phyloP scores from a whole-genome alignment of 345 rosid species.

The Rhodomyrtus tomentosa region DNA sequence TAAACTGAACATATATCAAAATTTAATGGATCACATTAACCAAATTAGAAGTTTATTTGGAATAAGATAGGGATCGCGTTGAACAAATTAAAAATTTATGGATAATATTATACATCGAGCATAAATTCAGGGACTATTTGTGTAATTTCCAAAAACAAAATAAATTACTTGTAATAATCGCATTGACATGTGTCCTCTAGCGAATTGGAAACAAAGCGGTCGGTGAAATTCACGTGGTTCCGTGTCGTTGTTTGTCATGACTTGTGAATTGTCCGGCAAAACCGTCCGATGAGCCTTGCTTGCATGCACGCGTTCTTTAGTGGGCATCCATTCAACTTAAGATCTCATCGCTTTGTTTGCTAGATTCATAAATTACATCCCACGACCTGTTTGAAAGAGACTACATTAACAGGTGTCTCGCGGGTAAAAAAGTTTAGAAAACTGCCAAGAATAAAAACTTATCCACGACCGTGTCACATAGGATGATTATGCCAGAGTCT shows the following conservation, averaged over 20 bases:
- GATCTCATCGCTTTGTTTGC: not conserved
- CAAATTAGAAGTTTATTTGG: too few species aligned
- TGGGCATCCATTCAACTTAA: not conserved
- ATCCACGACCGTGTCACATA: rapidly evolving
- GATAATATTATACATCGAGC: too few species aligned
- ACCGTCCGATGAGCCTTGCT: not conserved
- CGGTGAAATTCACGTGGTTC: not conserved
- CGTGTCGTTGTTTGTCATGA: not conserved
- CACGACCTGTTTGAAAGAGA: not conserved
- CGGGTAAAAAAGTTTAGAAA: too few species aligned
- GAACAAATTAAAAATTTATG: too few species aligned
- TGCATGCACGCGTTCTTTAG: not conserved
- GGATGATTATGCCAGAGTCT: too few species aligned
- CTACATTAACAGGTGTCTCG: not conserved
- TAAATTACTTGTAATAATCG: too few species aligned
- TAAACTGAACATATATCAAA: too few species aligned
- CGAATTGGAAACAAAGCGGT: not conserved
- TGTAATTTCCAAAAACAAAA: too few species aligned
- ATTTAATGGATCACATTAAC: too few species aligned
- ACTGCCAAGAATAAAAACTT: not conserved
- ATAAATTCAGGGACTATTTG: too few species aligned
- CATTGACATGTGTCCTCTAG: not conserved
- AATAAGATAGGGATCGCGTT: too few species aligned
- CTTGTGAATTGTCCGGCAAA: not conserved
- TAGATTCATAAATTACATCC: not conserved